A percentile compares a stretch with the other conserved stretches of the same genome.
Evolutionary conservation across 1,284 basidiomycete genomes (phyloP).

Genomic region (Malassezia sympodialis): DNA sequence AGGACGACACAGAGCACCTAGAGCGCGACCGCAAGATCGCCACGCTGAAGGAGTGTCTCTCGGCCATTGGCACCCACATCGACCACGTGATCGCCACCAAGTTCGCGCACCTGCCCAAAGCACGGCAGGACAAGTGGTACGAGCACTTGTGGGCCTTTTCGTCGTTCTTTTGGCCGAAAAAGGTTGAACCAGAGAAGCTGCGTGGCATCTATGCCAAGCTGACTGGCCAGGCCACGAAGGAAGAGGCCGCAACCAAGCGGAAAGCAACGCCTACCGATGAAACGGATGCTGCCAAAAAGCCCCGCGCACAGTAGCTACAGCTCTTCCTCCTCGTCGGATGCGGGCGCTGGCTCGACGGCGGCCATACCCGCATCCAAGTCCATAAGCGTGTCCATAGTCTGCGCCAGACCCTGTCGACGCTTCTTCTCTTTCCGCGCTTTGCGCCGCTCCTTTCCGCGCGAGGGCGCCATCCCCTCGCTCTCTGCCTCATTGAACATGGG

Average conservation of each 20-base stretch:
- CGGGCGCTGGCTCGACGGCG: neutral
- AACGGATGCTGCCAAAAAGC: neutral
- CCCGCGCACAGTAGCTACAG: neutral
- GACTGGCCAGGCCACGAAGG: constrained; percentile 14
- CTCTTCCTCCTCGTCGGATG: neutral
- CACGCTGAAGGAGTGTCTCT: constrained; percentile 87
- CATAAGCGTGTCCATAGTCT: constrained; percentile 12
- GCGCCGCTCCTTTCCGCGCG: constrained; percentile 14
- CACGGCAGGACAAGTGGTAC: constrained; percentile 73
- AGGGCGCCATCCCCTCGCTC: constrained; percentile 7
- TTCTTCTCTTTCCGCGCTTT: constrained; percentile 20
- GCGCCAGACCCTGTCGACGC: constrained; percentile 1
- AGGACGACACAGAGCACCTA: constrained; percentile 77
- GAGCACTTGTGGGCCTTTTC: constrained; percentile 79
- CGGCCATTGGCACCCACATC: constrained; percentile 85
- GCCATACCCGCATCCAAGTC: neutral
- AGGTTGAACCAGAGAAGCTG: constrained; percentile 50
- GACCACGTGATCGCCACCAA: constrained; percentile 71
- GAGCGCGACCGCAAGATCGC: constrained; percentile 87
- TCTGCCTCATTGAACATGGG: constrained; percentile 7
- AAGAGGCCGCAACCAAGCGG: neutral
- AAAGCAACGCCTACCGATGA: neutral
- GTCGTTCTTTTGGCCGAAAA: constrained; percentile 92
- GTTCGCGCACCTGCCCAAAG: constrained; percentile 57
- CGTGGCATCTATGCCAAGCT: constrained; percentile 39